Conservation (phyloP, 1,284 basidiomycete species). For the Xerocomus amazonicus region DNA sequence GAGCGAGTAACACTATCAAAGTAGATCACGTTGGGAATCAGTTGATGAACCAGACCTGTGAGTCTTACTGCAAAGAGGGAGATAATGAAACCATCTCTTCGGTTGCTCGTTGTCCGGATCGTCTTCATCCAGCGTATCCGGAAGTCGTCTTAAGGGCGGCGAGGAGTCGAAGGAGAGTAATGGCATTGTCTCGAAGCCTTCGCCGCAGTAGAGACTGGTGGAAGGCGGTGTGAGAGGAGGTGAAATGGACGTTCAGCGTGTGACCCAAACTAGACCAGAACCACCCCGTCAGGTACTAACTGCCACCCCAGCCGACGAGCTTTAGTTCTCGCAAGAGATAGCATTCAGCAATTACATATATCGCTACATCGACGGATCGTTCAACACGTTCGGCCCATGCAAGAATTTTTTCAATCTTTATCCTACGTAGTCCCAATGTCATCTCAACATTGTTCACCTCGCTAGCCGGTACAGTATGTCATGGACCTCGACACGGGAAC, state of each 20-base stretch:
- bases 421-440: too few relatives aligned
- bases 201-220: not conserved
- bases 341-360: too few relatives aligned
- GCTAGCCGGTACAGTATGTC: too few relatives aligned
- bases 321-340: too few relatives aligned
- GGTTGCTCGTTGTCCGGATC: slow-evolving; percentile 29
- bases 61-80: slow-evolving; percentile 51
- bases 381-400: too few relatives aligned
- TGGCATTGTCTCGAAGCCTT: slow-evolving; percentile 19
- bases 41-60: not conserved
- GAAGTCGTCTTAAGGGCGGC: slow-evolving; percentile 10
- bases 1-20: slow-evolving; percentile 47
- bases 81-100: slow-evolving; percentile 55
- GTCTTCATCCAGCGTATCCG: slow-evolving; percentile 17
- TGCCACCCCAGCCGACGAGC: too few relatives aligned
- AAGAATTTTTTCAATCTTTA: too few relatives aligned
- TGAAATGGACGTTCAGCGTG: not conserved
- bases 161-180: slow-evolving; percentile 30
- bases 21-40: slow-evolving; percentile 6
- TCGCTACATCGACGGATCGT: too few relatives aligned
- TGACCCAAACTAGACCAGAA: too few relatives aligned
- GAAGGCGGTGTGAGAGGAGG: not conserved
- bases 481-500: too few relatives aligned
- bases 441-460: too few relatives aligned
- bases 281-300: too few relatives aligned